Conservation (phyloP, 1,284 basidiomycete genomes). For the Abortiporus biennis region DNA sequence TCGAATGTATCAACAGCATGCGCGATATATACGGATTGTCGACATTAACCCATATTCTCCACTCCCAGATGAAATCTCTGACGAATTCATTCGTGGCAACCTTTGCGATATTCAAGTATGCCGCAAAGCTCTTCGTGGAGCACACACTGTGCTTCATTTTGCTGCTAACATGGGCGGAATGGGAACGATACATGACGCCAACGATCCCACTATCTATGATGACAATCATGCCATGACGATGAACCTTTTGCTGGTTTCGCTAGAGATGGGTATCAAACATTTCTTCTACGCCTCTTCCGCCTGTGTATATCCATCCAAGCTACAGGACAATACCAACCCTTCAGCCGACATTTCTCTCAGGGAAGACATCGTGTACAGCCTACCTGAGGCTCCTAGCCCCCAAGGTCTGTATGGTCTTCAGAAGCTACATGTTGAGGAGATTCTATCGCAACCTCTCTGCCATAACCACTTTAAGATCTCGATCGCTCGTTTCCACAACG, state of each 20-base stretch:
- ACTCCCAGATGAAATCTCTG: too few species aligned
- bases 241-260: conserved; percentile 37
- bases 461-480: conserved; percentile 32
- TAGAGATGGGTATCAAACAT: conserved; percentile 29
- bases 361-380: too few species aligned
- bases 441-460: conserved; percentile 31
- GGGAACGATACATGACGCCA: too few species aligned
- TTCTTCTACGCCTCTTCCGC: conserved; percentile 57
- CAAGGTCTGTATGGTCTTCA: conserved; percentile 57
- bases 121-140: too few species aligned
- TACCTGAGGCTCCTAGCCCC: conserved; percentile 36
- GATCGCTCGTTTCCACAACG: conserved; percentile 54
- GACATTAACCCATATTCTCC: too few species aligned
- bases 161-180: too few species aligned
- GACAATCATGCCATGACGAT: conserved; percentile 44
- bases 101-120: too few species aligned
- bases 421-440: conserved; percentile 46
- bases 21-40: too few species aligned
- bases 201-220: too few species aligned
- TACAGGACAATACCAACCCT: conserved; percentile 30
- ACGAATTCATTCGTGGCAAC: too few species aligned
- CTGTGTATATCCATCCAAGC: conserved; percentile 45
- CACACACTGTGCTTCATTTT: too few species aligned
- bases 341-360: conserved; percentile 37
- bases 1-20: too few species aligned